phyloP scores from a whole-genome alignment of 495 filamentous ascomycete genomes.

The Neurospora sp. region DNA sequence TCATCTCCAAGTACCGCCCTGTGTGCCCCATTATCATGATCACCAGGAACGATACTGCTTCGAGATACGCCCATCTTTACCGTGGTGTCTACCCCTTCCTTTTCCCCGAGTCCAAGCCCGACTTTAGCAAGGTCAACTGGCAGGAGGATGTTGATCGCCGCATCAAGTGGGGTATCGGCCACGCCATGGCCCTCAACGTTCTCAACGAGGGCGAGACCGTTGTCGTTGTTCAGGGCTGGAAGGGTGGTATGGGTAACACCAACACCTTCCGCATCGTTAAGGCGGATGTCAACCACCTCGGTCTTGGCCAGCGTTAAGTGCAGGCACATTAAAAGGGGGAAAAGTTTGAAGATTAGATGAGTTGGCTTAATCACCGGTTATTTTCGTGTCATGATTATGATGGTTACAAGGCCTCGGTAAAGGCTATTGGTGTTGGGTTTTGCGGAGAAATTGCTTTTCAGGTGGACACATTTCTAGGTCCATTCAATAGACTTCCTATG shows the following conservation, averaged over 20 bases:
- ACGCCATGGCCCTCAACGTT: constrained; percentile 76
- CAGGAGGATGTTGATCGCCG: constrained; percentile 97
- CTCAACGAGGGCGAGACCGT: constrained; percentile 75
- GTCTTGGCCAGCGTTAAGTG: constrained; percentile 22
- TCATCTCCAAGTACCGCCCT: constrained; percentile 95
- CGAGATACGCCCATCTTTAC: constrained; percentile 89
- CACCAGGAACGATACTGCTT: constrained; percentile 71
- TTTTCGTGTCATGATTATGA: not conserved
- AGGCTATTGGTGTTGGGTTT: not conserved
- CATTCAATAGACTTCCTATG: not conserved
- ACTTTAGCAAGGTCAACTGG: constrained; percentile 83
- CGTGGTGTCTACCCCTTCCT: constrained; percentile 96
- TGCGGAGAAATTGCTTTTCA: not conserved
- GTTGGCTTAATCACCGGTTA: not conserved
- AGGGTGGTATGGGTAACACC: constrained; percentile 91
- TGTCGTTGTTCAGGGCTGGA: constrained; percentile 94
- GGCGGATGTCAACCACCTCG: constrained; percentile 42
- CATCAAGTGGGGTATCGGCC: constrained; percentile 85
- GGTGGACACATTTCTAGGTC: not conserved
- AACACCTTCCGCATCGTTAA: constrained; percentile 66
- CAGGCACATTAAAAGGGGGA: not conserved
- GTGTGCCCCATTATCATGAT: constrained; percentile 99
- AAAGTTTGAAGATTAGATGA: not conserved
- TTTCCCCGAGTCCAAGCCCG: constrained; percentile 85
- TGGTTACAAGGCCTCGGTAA: not conserved